These are phyloP conservation scores for Aegilops speltoides DNA, from an alignment of 176 grass and related monocot genomes.

Conservation along the genomic window DNA sequence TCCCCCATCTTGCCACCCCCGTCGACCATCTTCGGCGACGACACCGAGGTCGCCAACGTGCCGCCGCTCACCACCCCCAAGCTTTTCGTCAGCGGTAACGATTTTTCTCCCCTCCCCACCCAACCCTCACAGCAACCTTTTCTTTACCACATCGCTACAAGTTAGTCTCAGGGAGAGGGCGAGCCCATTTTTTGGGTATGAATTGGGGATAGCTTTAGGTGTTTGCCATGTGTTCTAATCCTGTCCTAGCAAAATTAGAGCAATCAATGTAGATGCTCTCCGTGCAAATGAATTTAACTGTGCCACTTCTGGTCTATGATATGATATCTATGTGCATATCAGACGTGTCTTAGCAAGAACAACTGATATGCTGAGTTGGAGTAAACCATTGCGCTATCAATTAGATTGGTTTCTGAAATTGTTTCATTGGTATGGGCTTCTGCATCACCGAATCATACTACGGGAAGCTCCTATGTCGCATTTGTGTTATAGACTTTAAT, in stretches of 20 bases:
- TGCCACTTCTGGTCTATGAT: neutral
- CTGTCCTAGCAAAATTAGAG: neutral
- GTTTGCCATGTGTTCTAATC: neutral
- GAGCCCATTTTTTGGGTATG: neutral
- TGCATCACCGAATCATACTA: neutral
- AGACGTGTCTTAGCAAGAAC: neutral
- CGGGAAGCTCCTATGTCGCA: too few relatives aligned
- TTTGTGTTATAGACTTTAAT: neutral
- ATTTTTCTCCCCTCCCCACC: neutral
- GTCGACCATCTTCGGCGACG: constrained; percentile 49
- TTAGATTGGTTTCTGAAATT: neutral
- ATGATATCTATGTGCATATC: neutral
- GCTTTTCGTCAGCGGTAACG: constrained; percentile 85
- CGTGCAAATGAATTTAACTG: neutral
- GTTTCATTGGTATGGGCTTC: neutral
- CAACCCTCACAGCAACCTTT: neutral
- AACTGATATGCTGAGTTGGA: neutral
- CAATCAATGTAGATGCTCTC: neutral
- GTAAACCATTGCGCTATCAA: neutral
- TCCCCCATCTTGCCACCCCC: constrained; percentile 14
- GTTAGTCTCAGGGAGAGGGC: neutral
- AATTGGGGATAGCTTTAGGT: neutral
- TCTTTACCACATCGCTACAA: neutral
- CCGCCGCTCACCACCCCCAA: constrained; percentile 81
- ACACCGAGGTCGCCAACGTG: constrained; percentile 48